Evolutionary conservation across 768 basidiomycete genomes (phyloP).

Genomic region (Coprinellus aureogranulatus): DNA sequence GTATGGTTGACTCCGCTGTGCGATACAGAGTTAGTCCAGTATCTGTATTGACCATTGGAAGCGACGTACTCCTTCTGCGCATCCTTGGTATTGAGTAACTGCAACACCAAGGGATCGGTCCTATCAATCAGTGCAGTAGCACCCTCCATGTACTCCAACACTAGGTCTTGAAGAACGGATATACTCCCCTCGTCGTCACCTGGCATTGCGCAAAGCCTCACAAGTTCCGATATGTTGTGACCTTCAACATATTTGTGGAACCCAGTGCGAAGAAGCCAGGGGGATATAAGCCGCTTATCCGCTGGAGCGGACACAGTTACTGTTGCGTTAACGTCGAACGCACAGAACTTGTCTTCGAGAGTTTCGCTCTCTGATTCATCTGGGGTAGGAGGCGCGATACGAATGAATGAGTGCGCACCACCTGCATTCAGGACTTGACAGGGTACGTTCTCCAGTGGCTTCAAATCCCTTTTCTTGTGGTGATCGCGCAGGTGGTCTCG

Average conservation of each 20-base stretch:
- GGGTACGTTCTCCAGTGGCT: no score
- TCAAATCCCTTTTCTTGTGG: no score
- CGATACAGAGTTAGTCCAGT: no score
- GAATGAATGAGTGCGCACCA: no score
- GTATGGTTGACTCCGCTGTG: not conserved
- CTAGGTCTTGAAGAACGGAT: not conserved
- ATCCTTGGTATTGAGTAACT: not conserved
- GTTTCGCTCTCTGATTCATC: no score
- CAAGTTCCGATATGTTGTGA: not conserved
- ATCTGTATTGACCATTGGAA: not conserved
- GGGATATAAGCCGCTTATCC: no score
- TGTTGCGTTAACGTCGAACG: no score
- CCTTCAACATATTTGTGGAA: not conserved
- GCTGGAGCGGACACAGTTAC: no score
- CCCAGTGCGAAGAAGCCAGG: not conserved
- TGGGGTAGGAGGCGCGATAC: no score
- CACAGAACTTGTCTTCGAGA: no score
- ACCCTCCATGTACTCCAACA: not conserved
- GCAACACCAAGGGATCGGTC: not conserved
- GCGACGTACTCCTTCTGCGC: not conserved
- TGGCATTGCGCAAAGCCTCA: not conserved
- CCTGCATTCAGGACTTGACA: no score
- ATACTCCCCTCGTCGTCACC: not conserved
- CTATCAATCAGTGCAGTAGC: not conserved
- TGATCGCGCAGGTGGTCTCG: no score